A percentile compares a stretch with the other conserved stretches of the same genome.
These are phyloP conservation scores for Yamadazyma paraphyllophila DNA, from an alignment of 805 yeast genomes.

Conservation along the genomic window DNA sequence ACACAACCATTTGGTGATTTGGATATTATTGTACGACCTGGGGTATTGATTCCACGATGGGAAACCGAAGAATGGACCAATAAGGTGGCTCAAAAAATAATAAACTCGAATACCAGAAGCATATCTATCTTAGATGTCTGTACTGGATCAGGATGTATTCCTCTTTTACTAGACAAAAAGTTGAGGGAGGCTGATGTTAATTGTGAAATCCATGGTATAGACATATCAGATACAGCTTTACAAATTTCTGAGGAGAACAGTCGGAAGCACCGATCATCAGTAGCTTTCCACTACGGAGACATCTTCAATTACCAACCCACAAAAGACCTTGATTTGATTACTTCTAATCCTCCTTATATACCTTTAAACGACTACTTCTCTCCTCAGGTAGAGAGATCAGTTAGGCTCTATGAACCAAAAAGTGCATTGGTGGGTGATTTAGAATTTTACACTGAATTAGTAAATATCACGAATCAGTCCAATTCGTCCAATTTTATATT, in stretches of 20 bases:
- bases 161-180: conserved; percentile 44
- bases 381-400: conserved; percentile 61
- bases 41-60: conserved; percentile 87
- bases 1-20: conserved; percentile 82
- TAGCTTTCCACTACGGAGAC: conserved; percentile 9
- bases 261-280: conserved; percentile 5
- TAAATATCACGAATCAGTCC: conserved; percentile 40
- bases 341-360: conserved; percentile 93
- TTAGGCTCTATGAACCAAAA: conserved; percentile 68
- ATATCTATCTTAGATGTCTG: conserved; percentile 62
- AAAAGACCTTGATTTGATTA: conserved; percentile 48
- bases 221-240: conserved; percentile 54
- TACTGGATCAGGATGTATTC: conserved; percentile 88
- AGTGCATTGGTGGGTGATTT: conserved; percentile 76
- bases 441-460: conserved; percentile 65
- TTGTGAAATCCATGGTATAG: conserved; percentile 46
- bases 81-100: conserved; percentile 29
- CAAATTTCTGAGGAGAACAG: conserved; percentile 48
- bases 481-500: conserved; percentile 62
- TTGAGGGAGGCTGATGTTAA: conserved; percentile 9
- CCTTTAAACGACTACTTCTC: conserved; percentile 43
- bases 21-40: conserved; percentile 54
- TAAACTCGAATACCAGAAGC: not conserved
- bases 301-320: conserved; percentile 1
- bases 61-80: conserved; percentile 92